Evolutionary conservation across 305 asterid species (phyloP), one percentile per base, ranked within the genome.

Genomic region (Fraxinus dipetala): DNA sequence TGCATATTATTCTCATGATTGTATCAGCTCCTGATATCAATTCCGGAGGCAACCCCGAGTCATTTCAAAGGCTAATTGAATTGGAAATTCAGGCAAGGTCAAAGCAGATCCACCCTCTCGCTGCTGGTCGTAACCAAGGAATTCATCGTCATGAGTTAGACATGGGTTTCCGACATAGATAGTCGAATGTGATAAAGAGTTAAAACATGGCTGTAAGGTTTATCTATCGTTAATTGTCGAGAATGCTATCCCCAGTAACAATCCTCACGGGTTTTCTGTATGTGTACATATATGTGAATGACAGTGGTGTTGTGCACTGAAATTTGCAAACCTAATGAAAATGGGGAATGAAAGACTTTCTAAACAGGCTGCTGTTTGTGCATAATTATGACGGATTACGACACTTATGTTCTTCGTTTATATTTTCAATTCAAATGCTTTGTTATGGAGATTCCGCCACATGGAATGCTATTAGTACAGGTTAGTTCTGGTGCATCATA

Each of bases 21-120:
- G 51, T 69, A 40, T 56, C 69, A 88, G 91, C 84, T 72, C 77
- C 81, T 14, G 84, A 86, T 67, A 48, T 79, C 36, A 78, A 82
- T 78, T 63, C 81, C 59, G 89, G 84, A 80, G 89, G 87, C 80
- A 89, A 85, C 84, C 95, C 96, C 0, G 98, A 92, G 51, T 96
- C 97, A 65, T 83, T 95, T 84, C 97, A 90, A 81, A 95, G 93
- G 92, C 89, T 91, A 56, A 83, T 95, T 16, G 94, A 94, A 82
- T 89, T 91, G 97, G 98, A 94, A 84, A 90, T 87, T 45, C 89
- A 91, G 85, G 97, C 91, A 45, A 93, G 89, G 69, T 85, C 96
- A 11, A 94, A 91, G 87, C 97, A 93, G 87, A 84, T 81, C 65
- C 94, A 87, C 82, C 91, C 91, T 4, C 87, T 87, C 40, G 79